These are phyloP conservation scores for Lachnellula suecica DNA, from an alignment of 2,329 filamentous ascomycete genomes.

Conservation along the genomic window DNA sequence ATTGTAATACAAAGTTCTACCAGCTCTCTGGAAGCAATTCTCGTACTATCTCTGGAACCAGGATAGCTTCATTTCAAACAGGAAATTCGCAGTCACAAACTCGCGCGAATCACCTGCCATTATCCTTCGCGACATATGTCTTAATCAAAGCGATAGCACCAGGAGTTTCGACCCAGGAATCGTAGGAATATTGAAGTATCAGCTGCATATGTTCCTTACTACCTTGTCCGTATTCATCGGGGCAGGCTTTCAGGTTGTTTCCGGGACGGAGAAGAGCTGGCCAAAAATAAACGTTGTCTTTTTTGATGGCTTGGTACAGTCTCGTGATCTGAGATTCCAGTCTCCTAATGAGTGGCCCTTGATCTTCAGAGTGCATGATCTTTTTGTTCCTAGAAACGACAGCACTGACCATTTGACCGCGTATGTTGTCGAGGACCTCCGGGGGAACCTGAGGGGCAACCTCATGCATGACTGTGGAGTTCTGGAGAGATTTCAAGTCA, in stretches of 20 bases:
- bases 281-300: constrained; percentile 29
- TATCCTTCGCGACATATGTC: not conserved
- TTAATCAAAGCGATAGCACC: constrained; percentile 26
- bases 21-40: too few species aligned
- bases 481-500: constrained; percentile 31
- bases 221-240: constrained; percentile 19
- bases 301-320: constrained; percentile 22
- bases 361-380: constrained; percentile 17
- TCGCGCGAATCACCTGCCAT: too few species aligned
- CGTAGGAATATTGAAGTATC: constrained; percentile 25
- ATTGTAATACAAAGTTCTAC: too few species aligned
- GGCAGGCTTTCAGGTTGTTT: constrained; percentile 19
- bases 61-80: too few species aligned
- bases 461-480: constrained; percentile 13
- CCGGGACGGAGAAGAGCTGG: constrained; percentile 25
- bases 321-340: constrained; percentile 27
- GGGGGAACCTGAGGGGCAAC: constrained; percentile 24
- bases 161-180: constrained; percentile 27
- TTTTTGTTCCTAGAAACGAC: constrained; percentile 22
- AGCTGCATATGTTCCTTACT: constrained; percentile 26
- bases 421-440: constrained; percentile 31
- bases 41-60: too few species aligned
- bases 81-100: too few species aligned
- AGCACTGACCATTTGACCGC: constrained; percentile 20
- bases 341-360: constrained; percentile 15